Percentiles rank a stretch among this genome's conserved stretches.
Conservation (phyloP, 805 yeast genomes). For the Cyberlindnera lachancei region DNA sequence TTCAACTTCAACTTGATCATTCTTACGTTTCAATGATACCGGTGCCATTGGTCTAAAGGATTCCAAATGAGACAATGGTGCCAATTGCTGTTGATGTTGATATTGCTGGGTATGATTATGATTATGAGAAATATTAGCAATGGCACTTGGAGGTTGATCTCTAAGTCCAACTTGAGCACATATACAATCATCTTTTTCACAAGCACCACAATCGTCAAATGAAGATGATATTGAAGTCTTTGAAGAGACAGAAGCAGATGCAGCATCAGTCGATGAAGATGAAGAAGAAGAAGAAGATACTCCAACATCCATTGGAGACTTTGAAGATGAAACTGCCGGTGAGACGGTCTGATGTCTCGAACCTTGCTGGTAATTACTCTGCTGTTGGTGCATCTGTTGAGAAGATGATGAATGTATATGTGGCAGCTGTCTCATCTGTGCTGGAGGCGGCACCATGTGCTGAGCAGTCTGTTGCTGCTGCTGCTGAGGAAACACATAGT, state of each 20-base stretch:
- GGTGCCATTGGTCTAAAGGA: constrained; percentile 55
- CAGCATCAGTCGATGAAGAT: constrained; percentile 14
- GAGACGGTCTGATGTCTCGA: constrained; percentile 31
- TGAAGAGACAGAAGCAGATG: constrained; percentile 12
- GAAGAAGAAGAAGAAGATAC: constrained; percentile 16
- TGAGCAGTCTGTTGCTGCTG: neutral
- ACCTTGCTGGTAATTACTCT: constrained; percentile 21
- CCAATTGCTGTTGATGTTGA: constrained; percentile 20
- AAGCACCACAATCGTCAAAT: constrained; percentile 46
- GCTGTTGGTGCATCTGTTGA: too few relatives aligned
- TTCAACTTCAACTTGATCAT: constrained; percentile 29
- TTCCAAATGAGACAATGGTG: too few relatives aligned
- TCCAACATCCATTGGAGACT: constrained; percentile 28
- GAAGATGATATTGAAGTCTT: constrained; percentile 15
- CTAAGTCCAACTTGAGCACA: constrained; percentile 40
- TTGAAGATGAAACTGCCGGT: neutral
- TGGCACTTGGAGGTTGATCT: constrained; percentile 5
- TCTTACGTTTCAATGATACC: constrained; percentile 45
- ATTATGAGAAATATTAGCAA: too few relatives aligned
- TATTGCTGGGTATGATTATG: constrained; percentile 1
- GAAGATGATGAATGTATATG: too few relatives aligned
- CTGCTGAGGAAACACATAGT: constrained; percentile 4
- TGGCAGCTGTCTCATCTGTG: constrained; percentile 38
- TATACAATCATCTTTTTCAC: constrained; percentile 59
- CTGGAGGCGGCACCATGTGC: constrained; percentile 4